Percentiles rank a stretch among this genome's conserved stretches.
phyloP scores from a whole-genome alignment of 345 rosid genomes.

The Geranium brycei region DNA sequence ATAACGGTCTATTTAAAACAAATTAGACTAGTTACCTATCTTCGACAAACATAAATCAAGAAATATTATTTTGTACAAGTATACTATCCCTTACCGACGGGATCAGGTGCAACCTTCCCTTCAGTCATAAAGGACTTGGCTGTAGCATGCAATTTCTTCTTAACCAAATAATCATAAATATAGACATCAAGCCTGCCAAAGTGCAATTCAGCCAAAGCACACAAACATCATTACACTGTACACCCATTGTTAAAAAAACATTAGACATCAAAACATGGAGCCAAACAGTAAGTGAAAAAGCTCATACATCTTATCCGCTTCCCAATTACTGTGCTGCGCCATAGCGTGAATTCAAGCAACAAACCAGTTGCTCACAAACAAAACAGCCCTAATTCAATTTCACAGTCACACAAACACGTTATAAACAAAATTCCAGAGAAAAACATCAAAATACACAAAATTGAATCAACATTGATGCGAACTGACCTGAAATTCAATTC shows the following conservation, averaged over 20 bases:
- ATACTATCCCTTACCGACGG: slow-evolving; percentile 39
- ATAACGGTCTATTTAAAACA: no score
- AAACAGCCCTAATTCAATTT: no score
- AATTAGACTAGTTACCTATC: no score
- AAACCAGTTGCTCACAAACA: no score
- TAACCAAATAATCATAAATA: slow-evolving; percentile 58
- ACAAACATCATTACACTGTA: not conserved
- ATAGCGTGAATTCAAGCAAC: slow-evolving; percentile 9
- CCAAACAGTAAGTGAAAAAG: not conserved
- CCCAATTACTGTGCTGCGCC: slow-evolving; percentile 60
- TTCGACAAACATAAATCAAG: no score
- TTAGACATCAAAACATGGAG: not conserved
- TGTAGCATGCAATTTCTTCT: slow-evolving; percentile 49
- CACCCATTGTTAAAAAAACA: no score
- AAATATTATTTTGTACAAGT: not conserved
- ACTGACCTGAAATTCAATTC: no score
- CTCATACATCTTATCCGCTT: slow-evolving; percentile 58
- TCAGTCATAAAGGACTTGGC: slow-evolving; percentile 63
- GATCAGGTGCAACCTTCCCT: slow-evolving; percentile 58
- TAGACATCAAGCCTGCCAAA: slow-evolving; percentile 55
- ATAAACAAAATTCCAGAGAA: no score
- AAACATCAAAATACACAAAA: no score
- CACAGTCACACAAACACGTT: no score
- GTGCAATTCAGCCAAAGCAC: not conserved
- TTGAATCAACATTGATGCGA: no score